Evolutionary conservation across 2,329 filamentous ascomycete species (phyloP).

Genomic region (Aspergillus sp.): DNA sequence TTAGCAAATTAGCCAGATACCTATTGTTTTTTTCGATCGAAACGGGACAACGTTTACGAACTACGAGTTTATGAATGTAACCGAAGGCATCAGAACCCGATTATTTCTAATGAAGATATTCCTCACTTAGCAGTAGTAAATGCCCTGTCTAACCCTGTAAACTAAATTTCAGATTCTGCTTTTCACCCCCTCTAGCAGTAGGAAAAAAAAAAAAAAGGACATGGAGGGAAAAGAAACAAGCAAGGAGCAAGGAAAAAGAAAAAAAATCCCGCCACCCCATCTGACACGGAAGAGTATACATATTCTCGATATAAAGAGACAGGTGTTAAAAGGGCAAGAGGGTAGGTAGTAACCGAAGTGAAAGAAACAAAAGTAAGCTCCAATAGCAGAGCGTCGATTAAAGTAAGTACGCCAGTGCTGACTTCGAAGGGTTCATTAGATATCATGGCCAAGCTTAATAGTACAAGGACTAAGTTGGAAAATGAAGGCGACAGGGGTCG

Average conservation of each 20-base stretch:
- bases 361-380: background rate
- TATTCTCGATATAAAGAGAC: slow-evolving; percentile 4
- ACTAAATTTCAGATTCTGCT: background rate
- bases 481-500: slow-evolving; percentile 8
- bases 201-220: slow-evolving; percentile 10
- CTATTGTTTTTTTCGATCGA: background rate
- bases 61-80: background rate
- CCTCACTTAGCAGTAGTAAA: no score
- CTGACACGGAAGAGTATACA: slow-evolving; percentile 10
- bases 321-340: background rate
- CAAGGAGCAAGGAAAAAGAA: background rate
- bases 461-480: slow-evolving; percentile 19
- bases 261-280: slow-evolving; percentile 1
- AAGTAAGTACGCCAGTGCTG: slow-evolving; percentile 19
- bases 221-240: slow-evolving; percentile 2
- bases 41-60: background rate
- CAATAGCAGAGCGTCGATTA: slow-evolving; percentile 9
- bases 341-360: background rate
- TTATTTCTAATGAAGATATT: background rate
- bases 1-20: background rate
- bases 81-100: background rate
- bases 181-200: background rate
- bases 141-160: background rate
- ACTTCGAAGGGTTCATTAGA: slow-evolving; percentile 25
- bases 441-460: slow-evolving; percentile 24